Evolutionary conservation across 768 basidiomycete species (phyloP).

Genomic region (Leccinum ochraceum): DNA sequence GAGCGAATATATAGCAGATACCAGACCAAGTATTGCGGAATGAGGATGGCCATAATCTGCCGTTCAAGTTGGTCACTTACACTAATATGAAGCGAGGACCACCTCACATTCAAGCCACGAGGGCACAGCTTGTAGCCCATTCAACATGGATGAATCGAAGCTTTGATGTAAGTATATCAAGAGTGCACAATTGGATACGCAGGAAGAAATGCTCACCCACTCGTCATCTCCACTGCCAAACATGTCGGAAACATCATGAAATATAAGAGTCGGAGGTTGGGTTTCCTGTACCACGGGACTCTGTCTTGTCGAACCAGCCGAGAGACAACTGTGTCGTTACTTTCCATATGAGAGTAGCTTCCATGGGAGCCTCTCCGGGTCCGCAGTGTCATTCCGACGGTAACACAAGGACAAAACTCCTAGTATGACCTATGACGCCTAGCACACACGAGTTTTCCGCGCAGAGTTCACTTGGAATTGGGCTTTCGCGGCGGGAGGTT

Average conservation of each 20-base stretch:
- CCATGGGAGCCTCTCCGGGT: background rate
- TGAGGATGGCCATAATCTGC: conserved; percentile 55
- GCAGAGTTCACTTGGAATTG: background rate
- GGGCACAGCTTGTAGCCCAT: conserved; percentile 58
- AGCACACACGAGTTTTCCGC: background rate
- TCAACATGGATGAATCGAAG: conserved; percentile 53
- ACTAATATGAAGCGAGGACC: background rate
- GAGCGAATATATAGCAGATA: conserved; percentile 59
- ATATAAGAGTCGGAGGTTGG: conserved; percentile 55
- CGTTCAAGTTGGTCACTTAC: background rate
- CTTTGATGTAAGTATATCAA: conserved; percentile 9
- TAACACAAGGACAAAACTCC: background rate
- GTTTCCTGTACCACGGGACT: conserved; percentile 62
- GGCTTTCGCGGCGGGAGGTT: background rate
- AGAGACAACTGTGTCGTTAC: conserved; percentile 12
- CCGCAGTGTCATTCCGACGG: background rate
- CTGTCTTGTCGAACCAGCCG: conserved; percentile 39
- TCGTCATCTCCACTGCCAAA: conserved; percentile 18
- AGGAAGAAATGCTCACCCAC: conserved; percentile 3
- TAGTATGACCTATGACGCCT: background rate
- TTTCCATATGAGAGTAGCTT: conserved; percentile 1
- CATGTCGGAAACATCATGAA: conserved; percentile 49
- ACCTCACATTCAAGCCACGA: conserved; percentile 55
- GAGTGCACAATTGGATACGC: background rate
- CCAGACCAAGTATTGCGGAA: conserved; percentile 53